These are phyloP conservation scores for Apiospora phragmitis DNA, from an alignment of 2,329 filamentous ascomycete genomes.

Conservation along the genomic window DNA sequence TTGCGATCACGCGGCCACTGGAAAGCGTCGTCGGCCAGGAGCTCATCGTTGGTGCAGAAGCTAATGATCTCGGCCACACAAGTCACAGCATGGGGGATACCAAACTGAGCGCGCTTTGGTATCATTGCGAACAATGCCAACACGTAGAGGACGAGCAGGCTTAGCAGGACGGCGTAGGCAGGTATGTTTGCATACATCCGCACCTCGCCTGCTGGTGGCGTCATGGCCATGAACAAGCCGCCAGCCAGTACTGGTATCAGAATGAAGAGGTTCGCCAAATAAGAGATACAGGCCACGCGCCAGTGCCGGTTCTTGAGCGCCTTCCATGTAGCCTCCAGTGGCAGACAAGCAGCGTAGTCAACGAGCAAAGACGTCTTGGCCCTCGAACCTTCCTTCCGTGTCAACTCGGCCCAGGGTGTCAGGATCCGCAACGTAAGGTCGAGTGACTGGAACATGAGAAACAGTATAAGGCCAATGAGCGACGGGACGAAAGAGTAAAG, in stretches of 20 bases:
- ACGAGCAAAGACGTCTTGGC: constrained; percentile 66
- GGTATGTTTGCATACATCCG: constrained; percentile 73
- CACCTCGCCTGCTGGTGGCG: constrained; percentile 50
- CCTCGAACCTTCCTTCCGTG: constrained; percentile 55
- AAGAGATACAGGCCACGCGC: constrained; percentile 62
- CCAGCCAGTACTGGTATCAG: constrained; percentile 68
- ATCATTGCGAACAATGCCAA: constrained; percentile 62
- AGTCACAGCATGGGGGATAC: constrained; percentile 72
- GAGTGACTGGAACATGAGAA: constrained; percentile 65
- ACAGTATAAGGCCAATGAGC: constrained; percentile 65
- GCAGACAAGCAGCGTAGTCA: constrained; percentile 69
- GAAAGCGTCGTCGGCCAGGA: constrained; percentile 74
- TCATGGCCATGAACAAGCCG: constrained; percentile 74
- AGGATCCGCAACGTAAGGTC: constrained; percentile 67
- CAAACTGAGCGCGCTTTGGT: constrained; percentile 59
- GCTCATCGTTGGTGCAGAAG: constrained; percentile 72
- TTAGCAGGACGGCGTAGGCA: constrained; percentile 72
- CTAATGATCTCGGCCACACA: constrained; percentile 76
- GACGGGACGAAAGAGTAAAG: constrained; percentile 78
- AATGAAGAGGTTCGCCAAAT: constrained; percentile 59
- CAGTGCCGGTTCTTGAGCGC: constrained; percentile 64
- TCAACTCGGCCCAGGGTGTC: constrained; percentile 68
- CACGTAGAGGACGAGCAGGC: constrained; percentile 70
- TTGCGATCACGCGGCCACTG: constrained; percentile 64
- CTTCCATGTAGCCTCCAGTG: constrained; percentile 58